These are phyloP conservation scores for Rhazya stricta DNA, from an alignment of 257 asterid genomes.

Conservation along the genomic window DNA sequence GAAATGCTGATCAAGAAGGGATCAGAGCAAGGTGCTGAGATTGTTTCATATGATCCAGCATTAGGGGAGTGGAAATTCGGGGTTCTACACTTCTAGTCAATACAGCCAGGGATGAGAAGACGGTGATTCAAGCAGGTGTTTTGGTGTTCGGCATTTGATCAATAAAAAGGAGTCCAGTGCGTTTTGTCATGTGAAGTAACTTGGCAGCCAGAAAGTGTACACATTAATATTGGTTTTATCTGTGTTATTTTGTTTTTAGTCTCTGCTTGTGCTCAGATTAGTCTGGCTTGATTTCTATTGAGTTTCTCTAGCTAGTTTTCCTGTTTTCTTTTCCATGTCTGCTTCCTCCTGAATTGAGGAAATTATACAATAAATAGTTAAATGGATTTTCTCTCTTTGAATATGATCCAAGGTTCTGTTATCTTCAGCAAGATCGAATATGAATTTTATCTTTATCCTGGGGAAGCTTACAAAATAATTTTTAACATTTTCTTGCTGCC, in stretches of 20 bases:
- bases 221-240: background rate
- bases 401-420: background rate
- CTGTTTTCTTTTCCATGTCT: background rate
- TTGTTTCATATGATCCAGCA: conserved; percentile 62
- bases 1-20: conserved; percentile 62
- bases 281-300: background rate
- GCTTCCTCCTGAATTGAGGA: background rate
- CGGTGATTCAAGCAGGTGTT: background rate
- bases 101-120: background rate
- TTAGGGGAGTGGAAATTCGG: conserved; percentile 79
- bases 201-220: background rate
- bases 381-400: background rate
- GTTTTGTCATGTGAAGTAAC: background rate
- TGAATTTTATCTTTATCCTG: background rate
- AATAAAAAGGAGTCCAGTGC: background rate
- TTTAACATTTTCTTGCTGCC: too few relatives aligned
- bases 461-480: background rate
- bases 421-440: too few relatives aligned
- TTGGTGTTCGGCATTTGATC: background rate
- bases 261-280: background rate
- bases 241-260: background rate
- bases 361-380: background rate
- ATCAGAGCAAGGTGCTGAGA: conserved; percentile 68
- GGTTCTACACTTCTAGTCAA: conserved; percentile 51
- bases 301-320: background rate